Evolutionary conservation across 768 basidiomycete species (phyloP).

Genomic region (Exsudoporus frostii): DNA sequence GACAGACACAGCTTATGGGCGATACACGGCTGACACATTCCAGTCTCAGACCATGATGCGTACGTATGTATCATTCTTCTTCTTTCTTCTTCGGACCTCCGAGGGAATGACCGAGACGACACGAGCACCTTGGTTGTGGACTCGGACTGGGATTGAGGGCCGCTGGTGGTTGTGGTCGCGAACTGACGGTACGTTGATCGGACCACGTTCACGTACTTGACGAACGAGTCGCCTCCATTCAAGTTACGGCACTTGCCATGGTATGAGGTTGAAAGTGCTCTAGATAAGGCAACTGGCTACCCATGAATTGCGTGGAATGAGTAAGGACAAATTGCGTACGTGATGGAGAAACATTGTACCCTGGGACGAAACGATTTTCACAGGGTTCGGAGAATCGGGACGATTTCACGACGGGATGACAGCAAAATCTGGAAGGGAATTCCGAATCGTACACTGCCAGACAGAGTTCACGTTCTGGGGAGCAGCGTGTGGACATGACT

Average conservation of each 20-base stretch:
- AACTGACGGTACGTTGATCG: background rate
- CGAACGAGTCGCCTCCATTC: background rate
- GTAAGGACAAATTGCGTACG: constrained; percentile 5
- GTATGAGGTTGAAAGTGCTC: background rate
- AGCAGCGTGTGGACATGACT: background rate
- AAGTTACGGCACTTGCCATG: background rate
- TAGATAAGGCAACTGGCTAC: constrained; percentile 4
- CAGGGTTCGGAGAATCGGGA: constrained; percentile 15
- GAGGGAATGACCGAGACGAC: constrained; percentile 14
- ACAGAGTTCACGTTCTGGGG: background rate
- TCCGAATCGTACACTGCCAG: background rate
- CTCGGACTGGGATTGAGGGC: background rate
- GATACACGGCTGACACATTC: background rate
- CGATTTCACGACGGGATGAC: background rate
- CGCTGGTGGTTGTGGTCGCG: background rate
- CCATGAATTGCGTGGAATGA: constrained; percentile 3
- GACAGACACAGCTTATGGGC: constrained; percentile 6
- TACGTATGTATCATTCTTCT: constrained; percentile 5
- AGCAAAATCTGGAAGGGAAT: background rate
- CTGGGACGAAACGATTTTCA: constrained; percentile 1
- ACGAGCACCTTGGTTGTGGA: background rate
- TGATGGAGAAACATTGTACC: constrained; percentile 8
- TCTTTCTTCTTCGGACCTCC: constrained; percentile 16
- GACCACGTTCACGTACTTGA: constrained; percentile 1
- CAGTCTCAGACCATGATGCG: constrained; percentile 1